These are phyloP conservation scores for Acrodontium crateriforme DNA, from an alignment of 2,329 filamentous ascomycete species.

Conservation along the genomic window DNA sequence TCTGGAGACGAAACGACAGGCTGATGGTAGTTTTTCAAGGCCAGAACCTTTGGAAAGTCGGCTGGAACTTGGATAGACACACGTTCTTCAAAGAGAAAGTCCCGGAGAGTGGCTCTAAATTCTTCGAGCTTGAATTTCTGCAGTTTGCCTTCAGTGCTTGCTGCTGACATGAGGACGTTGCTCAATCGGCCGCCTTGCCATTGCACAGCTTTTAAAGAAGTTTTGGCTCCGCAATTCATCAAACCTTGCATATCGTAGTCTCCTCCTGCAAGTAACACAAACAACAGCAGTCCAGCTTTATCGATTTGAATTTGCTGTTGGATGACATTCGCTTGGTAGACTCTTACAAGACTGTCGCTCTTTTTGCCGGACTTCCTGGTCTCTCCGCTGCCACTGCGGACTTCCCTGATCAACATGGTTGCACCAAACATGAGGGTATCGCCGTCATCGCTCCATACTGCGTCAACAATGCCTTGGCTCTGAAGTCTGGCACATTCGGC, in stretches of 20 bases:
- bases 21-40: constrained; percentile 24
- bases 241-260: constrained; percentile 28
- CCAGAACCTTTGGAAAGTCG: constrained; percentile 15
- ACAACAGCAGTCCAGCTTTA: constrained; percentile 25
- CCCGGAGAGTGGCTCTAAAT: constrained; percentile 16
- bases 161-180: constrained; percentile 22
- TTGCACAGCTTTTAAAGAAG: too few species aligned
- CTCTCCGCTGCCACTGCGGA: constrained; percentile 24
- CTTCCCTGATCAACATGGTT: constrained; percentile 25
- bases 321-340: constrained; percentile 21
- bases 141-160: constrained; percentile 15
- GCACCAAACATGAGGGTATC: constrained; percentile 37
- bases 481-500: constrained; percentile 34
- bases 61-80: constrained; percentile 10
- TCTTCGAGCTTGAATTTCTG: constrained; percentile 8
- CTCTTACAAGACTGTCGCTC: constrained; percentile 10
- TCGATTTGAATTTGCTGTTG: constrained; percentile 19
- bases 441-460: constrained; percentile 35
- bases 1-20: constrained; percentile 23
- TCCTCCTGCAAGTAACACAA: constrained; percentile 28
- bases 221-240: constrained; percentile 21
- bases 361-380: constrained; percentile 5
- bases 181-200: constrained; percentile 15
- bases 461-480: constrained; percentile 31
- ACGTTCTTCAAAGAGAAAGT: background rate